Base-by-base conservation (phyloP, 2,329 filamentous ascomycete species). In the Septoria petroselini region DNA sequence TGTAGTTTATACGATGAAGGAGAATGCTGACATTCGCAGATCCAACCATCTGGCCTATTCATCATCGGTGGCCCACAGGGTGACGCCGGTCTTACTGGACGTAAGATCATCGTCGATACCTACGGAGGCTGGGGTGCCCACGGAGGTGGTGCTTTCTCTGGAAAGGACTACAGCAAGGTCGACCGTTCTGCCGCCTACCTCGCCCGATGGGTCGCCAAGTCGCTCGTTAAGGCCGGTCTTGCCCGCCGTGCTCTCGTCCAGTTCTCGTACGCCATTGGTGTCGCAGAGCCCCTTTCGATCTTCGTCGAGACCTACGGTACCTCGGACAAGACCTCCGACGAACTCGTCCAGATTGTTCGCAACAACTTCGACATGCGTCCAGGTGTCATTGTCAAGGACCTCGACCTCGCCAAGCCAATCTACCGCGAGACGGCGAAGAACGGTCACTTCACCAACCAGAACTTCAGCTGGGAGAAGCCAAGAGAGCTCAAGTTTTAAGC, bases 81-180 rank as follows among this genome's bases (percentile, higher is more conserved):
- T 83, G 93, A 98, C 68, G 93, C 93, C 67, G 93, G 93, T 83
- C 82, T 98, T 61, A 98, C 93, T 60, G 93, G 93, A 73, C 91
- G 93, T 70, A 98, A 98, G 85, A 98, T 98, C 83, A 86, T 96
- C 62, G 93, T 98, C 72, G 93, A 98, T 79, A 97, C 93, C 73
- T 98, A 98, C 79, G 93, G 93, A 80, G 93, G 93, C 68, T 97
- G 93, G 93, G 93, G 93, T 78, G 93, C 93, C 66, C 93, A 98
- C 82, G 93, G 93, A 81, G 93, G 93, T 81, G 93, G 93, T 86
- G 93, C 93, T 74, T 98, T 98, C 87, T 97, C 93, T 68, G 93
- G 93, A 69, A 98, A 98, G 86, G 93, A 98, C 75, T 98, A 96
- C 84, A 96, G 90, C 82, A 98, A 98, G 84, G 93, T 98, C 76